Conservation (phyloP, 2,329 filamentous ascomycete genomes). For the Aureobasidium lini region DNA sequence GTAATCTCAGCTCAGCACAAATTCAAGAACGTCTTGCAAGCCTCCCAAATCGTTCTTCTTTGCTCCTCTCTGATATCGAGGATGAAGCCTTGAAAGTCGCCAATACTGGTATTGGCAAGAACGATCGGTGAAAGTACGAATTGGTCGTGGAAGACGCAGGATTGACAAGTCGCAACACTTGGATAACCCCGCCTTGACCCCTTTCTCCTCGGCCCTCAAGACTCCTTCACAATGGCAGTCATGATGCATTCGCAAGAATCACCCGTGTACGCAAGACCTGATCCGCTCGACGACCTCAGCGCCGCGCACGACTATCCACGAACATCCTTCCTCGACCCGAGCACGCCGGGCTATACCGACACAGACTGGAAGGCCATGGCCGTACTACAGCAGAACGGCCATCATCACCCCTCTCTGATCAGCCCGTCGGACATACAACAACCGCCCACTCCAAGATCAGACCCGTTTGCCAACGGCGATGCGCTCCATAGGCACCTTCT, state of each 20-base stretch:
- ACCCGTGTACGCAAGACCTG: neutral
- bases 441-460: slow-evolving; percentile 3
- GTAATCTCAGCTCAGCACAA: slow-evolving; percentile 5
- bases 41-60: neutral
- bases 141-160: neutral
- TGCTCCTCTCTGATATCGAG: neutral
- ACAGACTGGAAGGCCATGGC: slow-evolving; percentile 13
- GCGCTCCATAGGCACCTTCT: slow-evolving; percentile 79
- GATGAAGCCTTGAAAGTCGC: neutral
- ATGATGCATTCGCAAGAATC: neutral
- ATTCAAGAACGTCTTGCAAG: neutral
- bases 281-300: neutral
- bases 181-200: neutral
- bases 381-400: neutral
- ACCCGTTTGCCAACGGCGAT: slow-evolving; percentile 30
- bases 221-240: neutral
- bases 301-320: neutral
- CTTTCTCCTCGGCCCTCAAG: neutral
- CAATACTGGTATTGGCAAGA: neutral
- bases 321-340: slow-evolving; percentile 10
- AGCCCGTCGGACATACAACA: neutral
- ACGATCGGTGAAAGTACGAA: neutral
- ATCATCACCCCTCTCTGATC: neutral
- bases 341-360: slow-evolving; percentile 10
- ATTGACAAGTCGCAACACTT: neutral